Conservation (phyloP, 2,329 filamentous ascomycete species). For the Hypoxylon sp. region DNA sequence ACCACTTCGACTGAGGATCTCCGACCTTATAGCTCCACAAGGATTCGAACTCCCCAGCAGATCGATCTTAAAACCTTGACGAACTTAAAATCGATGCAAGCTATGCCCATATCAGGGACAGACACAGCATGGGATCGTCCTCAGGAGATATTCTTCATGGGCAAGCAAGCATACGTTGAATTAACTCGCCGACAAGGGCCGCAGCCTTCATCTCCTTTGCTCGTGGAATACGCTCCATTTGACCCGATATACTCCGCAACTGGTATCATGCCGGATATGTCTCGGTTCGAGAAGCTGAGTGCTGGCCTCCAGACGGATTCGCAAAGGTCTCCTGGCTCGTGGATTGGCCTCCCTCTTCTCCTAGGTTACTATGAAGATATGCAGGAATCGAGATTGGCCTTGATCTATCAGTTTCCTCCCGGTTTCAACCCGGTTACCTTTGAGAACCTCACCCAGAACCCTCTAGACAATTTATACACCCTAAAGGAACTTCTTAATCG, state of each 20-base stretch:
- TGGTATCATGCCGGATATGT: conserved; percentile 74
- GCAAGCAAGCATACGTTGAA: conserved; percentile 65
- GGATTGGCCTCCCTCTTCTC: conserved; percentile 72
- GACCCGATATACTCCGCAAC: conserved; percentile 73
- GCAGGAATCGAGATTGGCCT: conserved; percentile 75
- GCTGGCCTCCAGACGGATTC: conserved; percentile 68
- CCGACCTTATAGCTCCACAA: conserved; percentile 68
- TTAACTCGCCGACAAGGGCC: conserved; percentile 59
- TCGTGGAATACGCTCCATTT: conserved; percentile 79
- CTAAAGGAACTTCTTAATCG: conserved; percentile 66
- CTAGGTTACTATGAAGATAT: conserved; percentile 82
- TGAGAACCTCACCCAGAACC: conserved; percentile 64
- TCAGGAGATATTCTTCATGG: conserved; percentile 66
- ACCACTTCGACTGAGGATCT: conserved; percentile 60
- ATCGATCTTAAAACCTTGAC: conserved; percentile 69
- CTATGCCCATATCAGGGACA: conserved; percentile 55
- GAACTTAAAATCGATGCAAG: conserved; percentile 60
- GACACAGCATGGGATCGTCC: conserved; percentile 49
- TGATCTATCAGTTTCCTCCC: conserved; percentile 80
- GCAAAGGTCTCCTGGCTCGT: conserved; percentile 66
- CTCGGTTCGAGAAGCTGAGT: conserved; percentile 73
- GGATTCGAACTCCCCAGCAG: conserved; percentile 72
- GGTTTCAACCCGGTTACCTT: conserved; percentile 71
- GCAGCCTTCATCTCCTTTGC: conserved; percentile 67
- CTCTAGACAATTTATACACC: conserved; percentile 65